A percentile compares a stretch with the other conserved stretches of the same genome.
These are phyloP conservation scores for Ceratobasidium sp. DNA, from an alignment of 1,284 basidiomycete species.

Conservation along the genomic window DNA sequence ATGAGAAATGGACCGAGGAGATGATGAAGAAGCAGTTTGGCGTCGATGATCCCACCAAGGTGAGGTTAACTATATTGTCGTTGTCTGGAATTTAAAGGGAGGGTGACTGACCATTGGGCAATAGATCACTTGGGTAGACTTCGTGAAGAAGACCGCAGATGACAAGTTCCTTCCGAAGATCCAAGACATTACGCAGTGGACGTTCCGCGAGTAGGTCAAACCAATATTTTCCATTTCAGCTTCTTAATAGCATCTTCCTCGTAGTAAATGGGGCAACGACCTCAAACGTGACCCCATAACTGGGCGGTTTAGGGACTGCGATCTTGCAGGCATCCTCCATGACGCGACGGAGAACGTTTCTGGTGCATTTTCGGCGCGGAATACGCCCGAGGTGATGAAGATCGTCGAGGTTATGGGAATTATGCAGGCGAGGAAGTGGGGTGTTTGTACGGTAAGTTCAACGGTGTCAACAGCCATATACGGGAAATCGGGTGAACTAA, in stretches of 20 bases:
- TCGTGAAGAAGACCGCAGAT: not conserved
- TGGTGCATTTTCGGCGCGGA: conserved; percentile 81
- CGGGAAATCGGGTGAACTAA: too few species aligned
- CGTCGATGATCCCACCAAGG: not conserved
- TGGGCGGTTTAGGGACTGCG: conserved; percentile 73
- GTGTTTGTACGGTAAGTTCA: conserved; percentile 75
- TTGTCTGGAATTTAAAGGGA: not conserved
- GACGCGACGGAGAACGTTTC: conserved; percentile 76
- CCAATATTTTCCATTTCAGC: not conserved
- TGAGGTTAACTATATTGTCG: not conserved
- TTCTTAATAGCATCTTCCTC: not conserved
- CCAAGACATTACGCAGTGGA: not conserved
- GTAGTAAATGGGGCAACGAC: not conserved
- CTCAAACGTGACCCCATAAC: conserved; percentile 25
- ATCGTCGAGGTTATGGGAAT: conserved; percentile 82
- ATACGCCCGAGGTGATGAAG: conserved; percentile 76
- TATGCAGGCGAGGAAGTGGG: conserved; percentile 78
- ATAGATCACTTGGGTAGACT: conserved; percentile 22
- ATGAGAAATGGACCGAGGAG: conserved; percentile 52
- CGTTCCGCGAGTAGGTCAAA: conserved; percentile 11
- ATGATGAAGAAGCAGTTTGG: conserved; percentile 34
- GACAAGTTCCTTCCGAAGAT: not conserved
- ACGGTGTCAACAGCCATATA: too few species aligned
- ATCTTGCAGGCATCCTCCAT: conserved; percentile 76
- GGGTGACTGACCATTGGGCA: not conserved